A percentile compares a stretch with the other conserved stretches of the same genome.
Conservation (phyloP, 2,329 filamentous ascomycete genomes). For the Colletotrichum lini region DNA sequence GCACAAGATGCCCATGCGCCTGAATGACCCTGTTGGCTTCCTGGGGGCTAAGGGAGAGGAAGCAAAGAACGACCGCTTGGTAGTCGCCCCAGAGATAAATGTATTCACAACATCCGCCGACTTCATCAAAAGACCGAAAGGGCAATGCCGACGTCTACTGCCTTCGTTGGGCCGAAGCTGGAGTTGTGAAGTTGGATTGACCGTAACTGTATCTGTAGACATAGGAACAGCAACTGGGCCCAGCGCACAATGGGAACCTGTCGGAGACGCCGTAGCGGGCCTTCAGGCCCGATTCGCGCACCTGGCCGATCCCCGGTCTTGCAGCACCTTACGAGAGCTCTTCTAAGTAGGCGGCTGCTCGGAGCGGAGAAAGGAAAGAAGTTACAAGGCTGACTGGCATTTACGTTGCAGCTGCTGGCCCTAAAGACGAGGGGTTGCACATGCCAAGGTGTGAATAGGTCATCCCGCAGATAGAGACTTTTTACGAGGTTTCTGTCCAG, state of each 20-base stretch:
- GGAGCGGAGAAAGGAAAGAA: background rate
- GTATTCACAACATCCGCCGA: background rate
- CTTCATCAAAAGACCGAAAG: background rate
- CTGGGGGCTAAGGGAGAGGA: background rate
- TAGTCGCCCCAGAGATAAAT: background rate
- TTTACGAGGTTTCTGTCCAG: conserved; percentile 27
- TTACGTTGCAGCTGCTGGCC: no score
- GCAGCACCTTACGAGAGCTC: background rate
- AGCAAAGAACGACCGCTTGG: background rate
- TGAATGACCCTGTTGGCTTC: background rate
- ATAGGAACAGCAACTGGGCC: conserved; percentile 7
- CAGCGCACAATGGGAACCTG: conserved; percentile 6
- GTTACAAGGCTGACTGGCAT: conserved; percentile 20
- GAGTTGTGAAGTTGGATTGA: background rate
- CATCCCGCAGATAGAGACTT: conserved; percentile 9
- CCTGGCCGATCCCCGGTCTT: background rate
- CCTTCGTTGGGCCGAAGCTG: background rate
- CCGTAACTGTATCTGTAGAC: background rate
- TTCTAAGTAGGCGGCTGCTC: background rate
- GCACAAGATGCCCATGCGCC: background rate
- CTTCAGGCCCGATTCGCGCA: background rate
- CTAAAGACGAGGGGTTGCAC: conserved; percentile 7
- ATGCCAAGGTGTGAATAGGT: background rate
- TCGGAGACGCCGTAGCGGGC: conserved; percentile 27
- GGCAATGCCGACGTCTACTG: background rate